Conservation (phyloP, 2,329 filamentous ascomycete genomes). For the Diaporthe batatas region DNA sequence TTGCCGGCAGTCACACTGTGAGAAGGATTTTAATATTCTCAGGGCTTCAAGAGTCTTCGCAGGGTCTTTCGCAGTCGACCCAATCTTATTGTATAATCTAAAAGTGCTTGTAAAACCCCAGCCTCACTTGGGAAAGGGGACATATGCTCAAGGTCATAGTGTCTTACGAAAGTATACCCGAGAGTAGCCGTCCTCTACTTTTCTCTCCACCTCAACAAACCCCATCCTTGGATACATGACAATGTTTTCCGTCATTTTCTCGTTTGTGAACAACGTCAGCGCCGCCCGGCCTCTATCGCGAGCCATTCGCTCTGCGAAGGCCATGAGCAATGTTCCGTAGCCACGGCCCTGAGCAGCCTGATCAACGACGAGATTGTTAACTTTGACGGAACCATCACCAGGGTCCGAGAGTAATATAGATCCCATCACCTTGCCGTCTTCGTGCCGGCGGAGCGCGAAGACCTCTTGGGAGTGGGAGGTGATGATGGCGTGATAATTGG, state of each 20-base stretch:
- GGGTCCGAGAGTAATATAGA: slow-evolving; percentile 47
- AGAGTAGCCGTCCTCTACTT: slow-evolving; percentile 50
- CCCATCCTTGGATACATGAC: slow-evolving; percentile 46
- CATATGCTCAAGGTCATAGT: not conserved
- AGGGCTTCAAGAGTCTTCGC: not conserved
- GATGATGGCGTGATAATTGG: slow-evolving; percentile 51
- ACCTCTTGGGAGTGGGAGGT: slow-evolving; percentile 43
- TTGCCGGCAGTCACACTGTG: not conserved
- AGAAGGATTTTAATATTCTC: not conserved
- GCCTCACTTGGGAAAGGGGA: not conserved
- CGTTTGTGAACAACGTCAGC: slow-evolving; percentile 45
- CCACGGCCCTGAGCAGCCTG: slow-evolving; percentile 43
- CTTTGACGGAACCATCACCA: slow-evolving; percentile 37
- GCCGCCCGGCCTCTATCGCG: slow-evolving; percentile 33
- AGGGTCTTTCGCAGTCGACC: no score
- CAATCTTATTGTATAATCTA: not conserved
- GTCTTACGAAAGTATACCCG: slow-evolving; percentile 53
- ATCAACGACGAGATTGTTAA: slow-evolving; percentile 46
- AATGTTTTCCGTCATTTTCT: slow-evolving; percentile 46
- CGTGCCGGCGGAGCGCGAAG: slow-evolving; percentile 44
- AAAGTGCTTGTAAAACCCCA: not conserved
- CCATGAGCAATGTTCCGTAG: slow-evolving; percentile 45
- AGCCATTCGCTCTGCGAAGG: slow-evolving; percentile 42
- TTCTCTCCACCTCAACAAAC: slow-evolving; percentile 50
- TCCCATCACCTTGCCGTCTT: slow-evolving; percentile 45